Evolutionary conservation across 1,284 basidiomycete genomes (phyloP).

Genomic region (Cryptococcus hybrid): DNA sequence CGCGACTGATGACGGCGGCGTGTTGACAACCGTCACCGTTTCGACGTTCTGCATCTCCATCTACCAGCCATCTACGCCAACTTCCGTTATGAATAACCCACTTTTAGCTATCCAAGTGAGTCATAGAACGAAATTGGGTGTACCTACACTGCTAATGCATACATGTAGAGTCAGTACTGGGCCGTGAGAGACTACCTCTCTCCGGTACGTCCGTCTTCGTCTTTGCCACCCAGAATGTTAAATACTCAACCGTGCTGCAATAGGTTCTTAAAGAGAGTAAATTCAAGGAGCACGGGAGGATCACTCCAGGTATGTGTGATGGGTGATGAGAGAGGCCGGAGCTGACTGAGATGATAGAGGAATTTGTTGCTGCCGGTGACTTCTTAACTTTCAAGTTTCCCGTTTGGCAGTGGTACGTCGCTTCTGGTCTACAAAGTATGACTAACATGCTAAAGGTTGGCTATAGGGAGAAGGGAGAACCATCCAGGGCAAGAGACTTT

Average conservation of each 20-base stretch:
- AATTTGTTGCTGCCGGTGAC: constrained; percentile 93
- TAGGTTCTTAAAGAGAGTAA: constrained; percentile 96
- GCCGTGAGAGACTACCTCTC: constrained; percentile 94
- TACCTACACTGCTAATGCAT: constrained; percentile 6
- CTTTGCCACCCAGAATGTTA: constrained; percentile 9
- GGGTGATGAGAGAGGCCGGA: not conserved
- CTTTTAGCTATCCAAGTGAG: constrained; percentile 50
- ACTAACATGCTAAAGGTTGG: not conserved
- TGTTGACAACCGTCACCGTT: not conserved
- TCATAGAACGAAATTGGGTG: not conserved
- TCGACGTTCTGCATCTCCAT: not conserved
- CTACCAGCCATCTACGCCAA: not conserved
- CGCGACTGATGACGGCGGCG: not conserved
- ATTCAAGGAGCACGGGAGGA: constrained; percentile 97
- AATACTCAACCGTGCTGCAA: not conserved
- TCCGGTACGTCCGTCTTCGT: constrained; percentile 59
- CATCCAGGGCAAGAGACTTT: constrained; percentile 82
- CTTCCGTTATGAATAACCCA: constrained; percentile 43
- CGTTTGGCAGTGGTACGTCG: constrained; percentile 82
- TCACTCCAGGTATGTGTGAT: constrained; percentile 77
- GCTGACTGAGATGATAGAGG: constrained; percentile 59
- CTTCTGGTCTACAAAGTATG: not conserved
- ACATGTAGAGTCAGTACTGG: constrained; percentile 78
- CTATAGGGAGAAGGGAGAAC: constrained; percentile 83
- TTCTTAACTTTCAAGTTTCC: constrained; percentile 95